Evolutionary conservation across 2,329 filamentous ascomycete species (phyloP), one percentile per base, ranked within the genome.

Genomic region (Apiospora sp.): DNA sequence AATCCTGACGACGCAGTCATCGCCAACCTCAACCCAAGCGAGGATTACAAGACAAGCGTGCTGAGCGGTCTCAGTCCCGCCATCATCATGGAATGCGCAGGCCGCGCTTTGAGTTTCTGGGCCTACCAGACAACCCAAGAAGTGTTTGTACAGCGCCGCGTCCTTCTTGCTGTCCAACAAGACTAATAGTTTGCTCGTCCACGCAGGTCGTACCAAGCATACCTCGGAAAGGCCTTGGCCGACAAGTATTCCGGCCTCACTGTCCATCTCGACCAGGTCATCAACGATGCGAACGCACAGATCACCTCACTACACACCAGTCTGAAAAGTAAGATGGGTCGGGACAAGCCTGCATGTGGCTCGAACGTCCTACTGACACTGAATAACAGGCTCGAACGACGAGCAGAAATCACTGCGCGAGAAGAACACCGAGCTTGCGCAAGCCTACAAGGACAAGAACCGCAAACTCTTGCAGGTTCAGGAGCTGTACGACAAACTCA

Each of bases 41-140:
- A 98, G 78, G 94, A 97, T 76, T 97, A 96, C 86, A 97, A 97
- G 82, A 94, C 93, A 0, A 95, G 92, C 73, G 89, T 97, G 0
- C 86, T 98, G 14, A 94, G 93, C 78, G 96, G 96, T 0, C 84
- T 98, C 0, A 93, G 91, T 73, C 96, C 96, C 0, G 92, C 88
- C 46, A 87, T 92, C 43, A 93, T 98, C 75, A 94, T 97, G 88
- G 95, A 98, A 77, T 97, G 94, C 81, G 93, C 94, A 30, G 91
- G 92, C 6, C 88, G 93, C 76, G 94, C 92, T 0, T 82, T 98
- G 75, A 90, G 89, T 44, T 98, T 98, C 80, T 97, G 94, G 92
- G 92, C 90, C 43, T 98, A 97, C 78, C 95, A 98, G 80, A 91
- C 92, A 27, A 91, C 91, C 3, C 93, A 96, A 78, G 93, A 98